Evolutionary conservation across 305 asterid genomes (phyloP).

Genomic region (Fraxinus dipetala): DNA sequence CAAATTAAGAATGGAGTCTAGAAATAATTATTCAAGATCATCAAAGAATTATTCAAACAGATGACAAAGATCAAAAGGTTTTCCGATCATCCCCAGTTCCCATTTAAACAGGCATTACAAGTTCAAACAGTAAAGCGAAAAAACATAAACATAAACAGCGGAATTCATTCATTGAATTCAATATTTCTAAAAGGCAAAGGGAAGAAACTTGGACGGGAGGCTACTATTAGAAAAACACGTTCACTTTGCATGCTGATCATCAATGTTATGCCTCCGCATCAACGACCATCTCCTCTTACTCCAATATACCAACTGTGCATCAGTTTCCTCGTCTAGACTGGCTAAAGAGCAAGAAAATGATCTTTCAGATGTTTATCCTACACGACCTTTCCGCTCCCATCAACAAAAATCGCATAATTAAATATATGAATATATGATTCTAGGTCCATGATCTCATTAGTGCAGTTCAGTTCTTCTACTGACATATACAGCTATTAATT

Average conservation of each 20-base stretch:
- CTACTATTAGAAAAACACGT: not conserved
- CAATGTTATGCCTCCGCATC: not conserved
- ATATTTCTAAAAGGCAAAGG: conserved; percentile 10
- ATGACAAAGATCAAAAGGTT: not conserved
- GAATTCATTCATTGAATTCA: not conserved
- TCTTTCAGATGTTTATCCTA: not conserved
- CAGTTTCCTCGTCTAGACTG: conserved; percentile 9
- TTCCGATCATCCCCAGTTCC: not conserved
- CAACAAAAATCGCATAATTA: conserved; percentile 2
- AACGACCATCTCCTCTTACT: not conserved
- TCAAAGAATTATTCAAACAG: conserved; percentile 12
- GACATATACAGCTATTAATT: conserved; percentile 14
- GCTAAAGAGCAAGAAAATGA: not conserved
- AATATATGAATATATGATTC: not conserved
- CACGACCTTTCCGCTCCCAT: conserved; percentile 8
- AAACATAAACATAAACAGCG: not conserved
- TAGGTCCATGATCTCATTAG: conserved; percentile 1
- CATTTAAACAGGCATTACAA: not conserved
- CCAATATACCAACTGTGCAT: conserved; percentile 7
- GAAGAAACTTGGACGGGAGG: not conserved
- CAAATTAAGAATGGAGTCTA: not conserved
- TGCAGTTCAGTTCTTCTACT: conserved; percentile 6
- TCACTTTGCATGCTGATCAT: not conserved
- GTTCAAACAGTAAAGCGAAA: not conserved
- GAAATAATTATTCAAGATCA: conserved; percentile 6